A percentile compares a stretch with the other conserved stretches of the same genome.
These are phyloP conservation scores for Candolleomyces eurysporus DNA, from an alignment of 768 basidiomycete genomes.

Conservation along the genomic window DNA sequence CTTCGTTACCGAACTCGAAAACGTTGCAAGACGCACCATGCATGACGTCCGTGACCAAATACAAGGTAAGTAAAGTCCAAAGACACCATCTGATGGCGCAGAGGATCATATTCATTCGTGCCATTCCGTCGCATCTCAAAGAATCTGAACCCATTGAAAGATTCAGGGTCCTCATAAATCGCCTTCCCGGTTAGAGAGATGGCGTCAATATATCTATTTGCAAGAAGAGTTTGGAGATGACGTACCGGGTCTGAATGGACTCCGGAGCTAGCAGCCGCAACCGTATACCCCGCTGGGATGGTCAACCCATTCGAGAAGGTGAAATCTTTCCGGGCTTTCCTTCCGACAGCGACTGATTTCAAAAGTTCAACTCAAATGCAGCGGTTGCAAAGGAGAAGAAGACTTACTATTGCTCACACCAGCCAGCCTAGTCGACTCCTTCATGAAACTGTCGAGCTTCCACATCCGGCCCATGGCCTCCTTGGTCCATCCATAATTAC, in stretches of 20 bases:
- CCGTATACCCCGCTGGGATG: conserved; percentile 23
- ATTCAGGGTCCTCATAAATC: conserved; percentile 39
- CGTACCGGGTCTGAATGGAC: background rate
- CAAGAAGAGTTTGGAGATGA: background rate
- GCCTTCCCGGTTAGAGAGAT: conserved; percentile 13
- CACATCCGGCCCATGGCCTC: conserved; percentile 33
- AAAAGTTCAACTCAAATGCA: background rate
- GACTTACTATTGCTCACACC: background rate
- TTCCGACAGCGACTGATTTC: background rate
- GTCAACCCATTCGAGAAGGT: conserved; percentile 40
- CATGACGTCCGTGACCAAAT: conserved; percentile 40
- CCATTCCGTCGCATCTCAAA: conserved; percentile 29
- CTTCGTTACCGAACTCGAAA: background rate
- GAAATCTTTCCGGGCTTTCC: conserved; percentile 1
- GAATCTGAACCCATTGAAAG: conserved; percentile 50
- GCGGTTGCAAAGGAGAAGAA: background rate
- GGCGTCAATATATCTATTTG: background rate
- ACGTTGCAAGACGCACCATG: conserved; percentile 20
- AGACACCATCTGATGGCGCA: conserved; percentile 34
- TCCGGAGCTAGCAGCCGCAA: background rate
- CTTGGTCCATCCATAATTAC: conserved; percentile 32
- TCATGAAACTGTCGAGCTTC: conserved; percentile 44
- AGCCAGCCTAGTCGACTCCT: conserved; percentile 15
- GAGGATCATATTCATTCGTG: conserved; percentile 18
- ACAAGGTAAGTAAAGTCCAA: conserved; percentile 27